Base-by-base conservation (phyloP, 2,329 filamentous ascomycete genomes). In the Fusarium piperis region DNA sequence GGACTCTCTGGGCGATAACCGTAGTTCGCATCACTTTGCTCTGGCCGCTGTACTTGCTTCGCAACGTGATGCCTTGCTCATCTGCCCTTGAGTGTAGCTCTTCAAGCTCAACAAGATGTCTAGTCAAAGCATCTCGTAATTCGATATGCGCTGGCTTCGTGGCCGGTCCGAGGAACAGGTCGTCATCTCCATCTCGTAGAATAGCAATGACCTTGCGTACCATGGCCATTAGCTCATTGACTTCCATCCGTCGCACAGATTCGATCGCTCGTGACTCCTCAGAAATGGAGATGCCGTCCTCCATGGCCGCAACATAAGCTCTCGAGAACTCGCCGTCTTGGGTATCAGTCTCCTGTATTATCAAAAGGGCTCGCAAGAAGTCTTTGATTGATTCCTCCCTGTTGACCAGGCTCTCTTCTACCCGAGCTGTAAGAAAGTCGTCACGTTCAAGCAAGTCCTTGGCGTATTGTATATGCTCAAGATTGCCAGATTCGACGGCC, bases 1-100 rank as follows among this genome's bases (percentile, higher is more conserved):
- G 91, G 18, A 96, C 93, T 78, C 93, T 93, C 77, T 95, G 93
- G 16, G 93, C 93, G 57, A 95, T 90, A 33, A 95, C 89, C 0
- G 93, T 95, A 1, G 93, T 94, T 48, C 94, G 87, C 41, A 94
- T 82, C 46, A 92, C 90, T 71, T 90, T 91, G 81, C 88, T 88
- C 70, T 92, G 91, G 12, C 92, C 87, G 74, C 91, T 91, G 79
- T 96, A 93, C 78, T 91, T 92, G 81, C 91, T 97, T 68, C 91
- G 90, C 32, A 97, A 85, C 5, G 85, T 81, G 38, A 83, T 84
- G 11, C 85, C 82, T 5, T 83, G 78, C 48, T 83, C 79, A 51
- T 85, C 78, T 16, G 88, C 84, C 46, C 80, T 81, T 35, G 81
- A 76, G 23, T 85, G 76, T 7, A 93, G 78, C 13, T 76, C 75